These are phyloP conservation scores for Wallemia ichthyophaga DNA, from an alignment of 1,284 basidiomycete species.

Conservation along the genomic window DNA sequence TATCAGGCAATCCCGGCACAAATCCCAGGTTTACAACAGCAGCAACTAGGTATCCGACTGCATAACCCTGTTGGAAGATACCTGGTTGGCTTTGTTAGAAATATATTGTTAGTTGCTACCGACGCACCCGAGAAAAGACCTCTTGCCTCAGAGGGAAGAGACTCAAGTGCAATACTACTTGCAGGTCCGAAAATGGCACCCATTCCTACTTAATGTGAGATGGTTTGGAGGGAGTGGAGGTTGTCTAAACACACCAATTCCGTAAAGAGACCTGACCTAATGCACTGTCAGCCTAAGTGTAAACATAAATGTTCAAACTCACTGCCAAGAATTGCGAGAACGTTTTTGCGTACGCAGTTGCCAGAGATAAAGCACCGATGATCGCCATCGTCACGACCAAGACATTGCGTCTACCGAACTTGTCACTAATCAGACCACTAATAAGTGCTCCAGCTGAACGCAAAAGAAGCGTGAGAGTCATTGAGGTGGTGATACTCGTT, in stretches of 20 bases:
- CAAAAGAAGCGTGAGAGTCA: constrained; percentile 77
- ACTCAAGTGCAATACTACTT: constrained; percentile 41
- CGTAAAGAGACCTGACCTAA: too few relatives aligned
- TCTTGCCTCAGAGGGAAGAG: constrained; percentile 55
- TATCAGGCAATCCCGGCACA: constrained; percentile 3
- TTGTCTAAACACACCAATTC: too few relatives aligned
- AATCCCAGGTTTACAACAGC: constrained; percentile 10
- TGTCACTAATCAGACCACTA: constrained; percentile 44
- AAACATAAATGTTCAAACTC: too few relatives aligned
- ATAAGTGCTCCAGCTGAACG: constrained; percentile 58
- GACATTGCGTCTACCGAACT: constrained; percentile 80
- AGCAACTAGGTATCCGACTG: constrained; percentile 14
- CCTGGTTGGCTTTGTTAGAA: constrained; percentile 12
- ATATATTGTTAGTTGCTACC: too few relatives aligned
- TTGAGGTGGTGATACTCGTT: constrained; percentile 25
- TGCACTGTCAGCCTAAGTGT: too few relatives aligned
- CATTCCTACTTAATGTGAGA: too few relatives aligned
- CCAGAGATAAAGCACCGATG: constrained; percentile 45
- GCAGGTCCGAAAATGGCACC: constrained; percentile 21
- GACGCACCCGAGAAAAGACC: constrained; percentile 36
- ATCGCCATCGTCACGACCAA: constrained; percentile 36
- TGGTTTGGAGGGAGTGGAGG: too few relatives aligned
- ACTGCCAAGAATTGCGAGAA: constrained; percentile 23
- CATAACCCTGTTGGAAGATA: constrained; percentile 54
- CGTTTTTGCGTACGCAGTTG: constrained; percentile 22